Conservation (phyloP, 257 asterid species). For the Nicotiana attenuata region DNA sequence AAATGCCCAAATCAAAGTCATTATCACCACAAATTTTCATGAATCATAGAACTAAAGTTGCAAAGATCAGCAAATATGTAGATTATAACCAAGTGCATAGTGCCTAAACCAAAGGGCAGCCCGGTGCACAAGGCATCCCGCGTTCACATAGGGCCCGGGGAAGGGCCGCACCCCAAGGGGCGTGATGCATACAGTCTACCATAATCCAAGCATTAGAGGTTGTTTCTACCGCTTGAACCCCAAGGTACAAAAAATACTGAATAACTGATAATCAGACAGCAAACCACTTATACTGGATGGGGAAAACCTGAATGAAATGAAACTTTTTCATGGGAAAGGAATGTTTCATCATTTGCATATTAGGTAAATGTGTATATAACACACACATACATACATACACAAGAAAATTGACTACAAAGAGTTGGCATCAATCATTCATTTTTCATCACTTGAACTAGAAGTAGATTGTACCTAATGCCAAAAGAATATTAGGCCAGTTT, state of each 20-base stretch:
- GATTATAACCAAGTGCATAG: not conserved
- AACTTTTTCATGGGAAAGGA: not conserved
- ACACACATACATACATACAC: not conserved
- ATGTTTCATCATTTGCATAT: not conserved
- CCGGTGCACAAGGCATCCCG: too few relatives aligned
- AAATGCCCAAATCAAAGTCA: not conserved
- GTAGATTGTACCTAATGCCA: not conserved
- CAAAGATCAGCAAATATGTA: not conserved
- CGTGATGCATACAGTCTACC: too few relatives aligned
- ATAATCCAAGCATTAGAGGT: too few relatives aligned
- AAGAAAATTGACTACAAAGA: too few relatives aligned
- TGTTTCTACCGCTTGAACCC: too few relatives aligned
- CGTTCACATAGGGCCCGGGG: too few relatives aligned
- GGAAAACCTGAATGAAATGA: not conserved
- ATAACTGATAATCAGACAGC: too few relatives aligned
- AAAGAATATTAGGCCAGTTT: not conserved
- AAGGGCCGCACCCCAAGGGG: too few relatives aligned
- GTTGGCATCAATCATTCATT: not conserved
- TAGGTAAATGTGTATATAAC: not conserved
- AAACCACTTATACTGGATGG: not conserved
- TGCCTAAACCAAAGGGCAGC: not conserved
- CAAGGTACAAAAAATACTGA: too few relatives aligned
- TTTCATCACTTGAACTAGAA: not conserved
- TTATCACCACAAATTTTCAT: not conserved
- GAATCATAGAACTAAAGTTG: not conserved